Percentiles rank a stretch among this genome's conserved stretches.
Evolutionary conservation across 108 stramenopile genomes (phyloP).

Genomic region (Mayamaea pseudoterrestris): DNA sequence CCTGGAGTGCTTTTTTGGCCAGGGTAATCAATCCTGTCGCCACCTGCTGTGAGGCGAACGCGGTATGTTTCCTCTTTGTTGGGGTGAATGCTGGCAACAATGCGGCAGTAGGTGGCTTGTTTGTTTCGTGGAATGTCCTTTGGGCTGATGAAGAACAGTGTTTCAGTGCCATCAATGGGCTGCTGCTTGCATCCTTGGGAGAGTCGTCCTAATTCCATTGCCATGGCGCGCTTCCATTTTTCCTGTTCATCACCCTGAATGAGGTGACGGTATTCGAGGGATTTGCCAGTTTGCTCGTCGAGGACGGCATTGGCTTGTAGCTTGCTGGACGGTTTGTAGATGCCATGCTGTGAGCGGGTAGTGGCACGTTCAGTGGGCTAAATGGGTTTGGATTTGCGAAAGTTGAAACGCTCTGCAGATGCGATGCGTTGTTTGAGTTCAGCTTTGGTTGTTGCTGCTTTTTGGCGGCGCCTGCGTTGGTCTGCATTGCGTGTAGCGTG

Average conservation of each 20-base stretch:
- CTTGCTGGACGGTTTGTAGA: too few species aligned
- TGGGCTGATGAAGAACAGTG: constrained; percentile 4
- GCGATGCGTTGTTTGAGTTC: too few species aligned
- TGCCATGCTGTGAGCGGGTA: too few species aligned
- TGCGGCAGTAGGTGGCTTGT: constrained; percentile 17
- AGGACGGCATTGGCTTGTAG: constrained; percentile 10
- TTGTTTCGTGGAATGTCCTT: constrained; percentile 12
- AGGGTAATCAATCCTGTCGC: constrained; percentile 22
- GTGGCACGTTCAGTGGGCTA: too few species aligned
- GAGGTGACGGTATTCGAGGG: constrained; percentile 16
- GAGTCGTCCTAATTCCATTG: constrained; percentile 12
- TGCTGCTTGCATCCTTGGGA: constrained; percentile 1
- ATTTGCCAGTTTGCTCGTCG: constrained; percentile 7
- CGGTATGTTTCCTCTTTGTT: constrained; percentile 21
- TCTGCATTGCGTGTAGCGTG: too few species aligned
- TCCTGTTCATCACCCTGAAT: neutral
- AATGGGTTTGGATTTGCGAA: too few species aligned
- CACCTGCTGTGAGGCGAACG: constrained; percentile 20
- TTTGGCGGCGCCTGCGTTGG: too few species aligned
- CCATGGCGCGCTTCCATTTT: constrained; percentile 8
- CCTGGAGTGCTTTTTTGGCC: constrained; percentile 17
- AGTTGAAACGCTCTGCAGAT: too few species aligned
- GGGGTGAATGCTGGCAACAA: constrained; percentile 10
- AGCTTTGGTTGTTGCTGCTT: too few species aligned
- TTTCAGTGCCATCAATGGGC: constrained; percentile 7